Base-by-base conservation (phyloP, 1,284 basidiomycete species). In the Cystobasidiaceae sp. region DNA sequence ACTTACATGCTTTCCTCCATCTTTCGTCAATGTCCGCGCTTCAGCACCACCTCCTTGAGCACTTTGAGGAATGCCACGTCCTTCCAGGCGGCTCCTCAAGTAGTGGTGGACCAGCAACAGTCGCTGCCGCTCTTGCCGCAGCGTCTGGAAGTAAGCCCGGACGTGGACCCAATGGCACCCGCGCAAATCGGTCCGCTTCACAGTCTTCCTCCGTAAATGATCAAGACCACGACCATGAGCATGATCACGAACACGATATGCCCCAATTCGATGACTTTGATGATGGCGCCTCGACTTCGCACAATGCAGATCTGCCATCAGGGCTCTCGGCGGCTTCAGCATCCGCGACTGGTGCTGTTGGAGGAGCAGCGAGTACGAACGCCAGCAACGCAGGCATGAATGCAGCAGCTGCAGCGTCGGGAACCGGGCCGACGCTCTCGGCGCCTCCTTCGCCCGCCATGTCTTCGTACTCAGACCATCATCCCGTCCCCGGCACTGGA, bases 1-100 rank as follows among this genome's bases (percentile, higher is more conserved):
- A 4, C 6, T 32, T 21, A 15, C 32, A 37, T 30, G 23, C 25
- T 28, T n/a, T n/a, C n/a, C n/a, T n/a, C 3, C 27, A 2, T 13
- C 8, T 8, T 50, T 50, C 27, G n/a, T 27, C n/a, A 57, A 61
- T 33, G n/a, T n/a, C n/a, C n/a, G n/a, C n/a, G n/a, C n/a, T 46
- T 28, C 23, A 67, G 7, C 89, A 92, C 72, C 88, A 87, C 0
- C 84, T 91, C 25, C 82, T 91, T 4, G 88, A 91, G 76, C 89
- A 91, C 74, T 90, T 91, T 71, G 89, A 91, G 73, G 85, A 89
- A 67, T 84, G 85, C 48, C 89, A 91, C 75, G 87, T 90, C 57
- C 51, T 69, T 28, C 45, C 63, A 9, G 58, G 63, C 33, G 43
- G 48, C 25, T 37, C 39, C 28, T 39, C 19, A 15, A 48, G 41